These are phyloP conservation scores for Camellia japonica DNA, from an alignment of 148 eudicot genomes.

Conservation along the genomic window DNA sequence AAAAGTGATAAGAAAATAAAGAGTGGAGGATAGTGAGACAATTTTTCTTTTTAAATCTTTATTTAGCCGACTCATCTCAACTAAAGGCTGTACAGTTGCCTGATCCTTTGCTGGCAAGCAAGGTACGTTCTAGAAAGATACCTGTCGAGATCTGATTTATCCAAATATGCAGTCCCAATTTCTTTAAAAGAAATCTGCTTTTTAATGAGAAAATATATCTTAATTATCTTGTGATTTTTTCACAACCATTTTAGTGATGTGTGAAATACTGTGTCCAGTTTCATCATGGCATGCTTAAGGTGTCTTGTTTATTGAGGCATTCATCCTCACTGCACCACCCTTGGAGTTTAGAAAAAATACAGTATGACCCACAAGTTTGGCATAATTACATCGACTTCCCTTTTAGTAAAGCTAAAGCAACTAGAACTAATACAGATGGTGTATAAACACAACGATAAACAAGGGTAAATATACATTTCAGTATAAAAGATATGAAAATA, in stretches of 20 bases:
- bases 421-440: no score
- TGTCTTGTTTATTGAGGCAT: conserved; percentile 1
- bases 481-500: not conserved
- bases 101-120: conserved; percentile 45
- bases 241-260: not conserved
- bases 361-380: no score
- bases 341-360: no score
- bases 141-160: not conserved
- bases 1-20: no score
- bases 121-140: conserved; percentile 31
- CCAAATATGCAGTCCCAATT: no score
- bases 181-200: not conserved
- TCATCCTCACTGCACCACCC: not conserved
- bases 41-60: no score
- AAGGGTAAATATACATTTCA: no score
- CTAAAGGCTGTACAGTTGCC: conserved; percentile 52
- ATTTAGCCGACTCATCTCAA: conserved; percentile 39
- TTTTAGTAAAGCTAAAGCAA: no score
- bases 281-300: not conserved
- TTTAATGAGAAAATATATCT: not conserved
- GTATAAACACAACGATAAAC: no score
- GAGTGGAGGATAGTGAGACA: no score
- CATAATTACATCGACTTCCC: no score
- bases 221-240: no score
- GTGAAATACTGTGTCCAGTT: not conserved